These are phyloP conservation scores for Circinella minor DNA, from an alignment of 371 early-diverging fungal genomes.

Conservation along the genomic window DNA sequence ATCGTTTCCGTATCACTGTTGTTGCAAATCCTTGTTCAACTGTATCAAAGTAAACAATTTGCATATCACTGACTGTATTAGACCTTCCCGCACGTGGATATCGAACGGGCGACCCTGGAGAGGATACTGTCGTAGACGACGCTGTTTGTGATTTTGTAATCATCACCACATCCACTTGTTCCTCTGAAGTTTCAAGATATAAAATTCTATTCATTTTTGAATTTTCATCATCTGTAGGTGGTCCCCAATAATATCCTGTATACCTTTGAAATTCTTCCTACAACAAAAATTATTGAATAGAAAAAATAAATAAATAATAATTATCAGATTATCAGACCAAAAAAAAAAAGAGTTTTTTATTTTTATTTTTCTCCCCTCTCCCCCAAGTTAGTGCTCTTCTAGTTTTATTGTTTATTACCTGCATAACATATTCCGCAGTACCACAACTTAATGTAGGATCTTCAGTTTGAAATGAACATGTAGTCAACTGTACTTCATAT, in stretches of 20 bases:
- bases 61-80: conserved; percentile 64
- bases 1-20: conserved; percentile 45
- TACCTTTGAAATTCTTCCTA: conserved; percentile 78
- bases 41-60: conserved; percentile 61
- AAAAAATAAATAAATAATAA: too few species aligned
- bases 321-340: not conserved
- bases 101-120: conserved; percentile 24
- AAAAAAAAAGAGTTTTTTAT: not conserved
- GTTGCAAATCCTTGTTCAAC: not conserved
- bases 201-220: conserved; percentile 51
- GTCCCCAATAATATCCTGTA: conserved; percentile 73
- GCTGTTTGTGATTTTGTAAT: conserved; percentile 51
- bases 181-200: conserved; percentile 69
- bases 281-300: not conserved
- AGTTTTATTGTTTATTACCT: conserved; percentile 33
- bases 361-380: not conserved
- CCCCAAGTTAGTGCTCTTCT: not conserved
- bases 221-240: conserved; percentile 13
- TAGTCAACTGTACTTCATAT: conserved; percentile 67
- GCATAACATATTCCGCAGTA: conserved; percentile 78
- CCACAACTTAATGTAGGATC: conserved; percentile 60
- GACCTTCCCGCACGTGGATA: conserved; percentile 72
- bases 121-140: not conserved
- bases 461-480: conserved; percentile 42
- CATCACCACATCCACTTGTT: conserved; percentile 59